Percentiles rank a stretch among this genome's conserved stretches.
phyloP scores from a whole-genome alignment of 257 asterid species.

The Gardenia jasminoides region DNA sequence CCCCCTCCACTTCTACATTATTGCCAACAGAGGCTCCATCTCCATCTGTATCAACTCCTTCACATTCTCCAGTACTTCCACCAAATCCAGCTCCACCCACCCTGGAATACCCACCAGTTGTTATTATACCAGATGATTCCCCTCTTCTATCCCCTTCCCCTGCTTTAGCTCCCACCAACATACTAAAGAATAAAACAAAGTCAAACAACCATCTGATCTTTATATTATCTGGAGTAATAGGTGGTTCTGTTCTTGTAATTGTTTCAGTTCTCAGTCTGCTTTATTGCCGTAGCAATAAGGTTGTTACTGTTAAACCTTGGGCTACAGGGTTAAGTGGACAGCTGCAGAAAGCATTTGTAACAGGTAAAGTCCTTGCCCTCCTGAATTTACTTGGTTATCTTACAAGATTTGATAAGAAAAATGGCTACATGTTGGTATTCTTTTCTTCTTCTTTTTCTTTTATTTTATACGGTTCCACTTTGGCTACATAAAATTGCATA shows the following conservation, averaged over 20 bases:
- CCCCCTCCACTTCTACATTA: slow-evolving; percentile 28
- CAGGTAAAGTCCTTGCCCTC: slow-evolving; percentile 25
- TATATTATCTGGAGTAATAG: slow-evolving; percentile 22
- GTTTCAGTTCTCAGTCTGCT: slow-evolving; percentile 16
- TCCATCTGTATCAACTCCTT: slow-evolving; percentile 18
- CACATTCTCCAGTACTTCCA: slow-evolving; percentile 17
- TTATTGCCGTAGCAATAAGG: slow-evolving; percentile 24
- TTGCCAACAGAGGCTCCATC: slow-evolving; percentile 16
- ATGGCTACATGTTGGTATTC: not conserved
- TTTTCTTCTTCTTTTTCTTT: not conserved
- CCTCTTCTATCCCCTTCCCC: slow-evolving; percentile 15
- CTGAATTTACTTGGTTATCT: not conserved
- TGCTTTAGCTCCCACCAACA: slow-evolving; percentile 14
- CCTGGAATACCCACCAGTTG: not conserved
- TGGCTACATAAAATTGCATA: not conserved
- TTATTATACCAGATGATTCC: slow-evolving; percentile 9
- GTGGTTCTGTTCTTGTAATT: slow-evolving; percentile 21
- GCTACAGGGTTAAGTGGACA: slow-evolving; percentile 40
- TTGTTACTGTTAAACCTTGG: slow-evolving; percentile 37
- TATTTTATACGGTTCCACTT: too few relatives aligned
- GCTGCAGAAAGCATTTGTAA: slow-evolving; percentile 39
- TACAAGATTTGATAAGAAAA: not conserved
- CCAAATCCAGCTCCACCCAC: slow-evolving; percentile 24
- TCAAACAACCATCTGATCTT: slow-evolving; percentile 10
- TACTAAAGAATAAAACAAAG: not conserved